Conservation (phyloP, 176 grass and related monocot genomes). For the Secale cereale region DNA sequence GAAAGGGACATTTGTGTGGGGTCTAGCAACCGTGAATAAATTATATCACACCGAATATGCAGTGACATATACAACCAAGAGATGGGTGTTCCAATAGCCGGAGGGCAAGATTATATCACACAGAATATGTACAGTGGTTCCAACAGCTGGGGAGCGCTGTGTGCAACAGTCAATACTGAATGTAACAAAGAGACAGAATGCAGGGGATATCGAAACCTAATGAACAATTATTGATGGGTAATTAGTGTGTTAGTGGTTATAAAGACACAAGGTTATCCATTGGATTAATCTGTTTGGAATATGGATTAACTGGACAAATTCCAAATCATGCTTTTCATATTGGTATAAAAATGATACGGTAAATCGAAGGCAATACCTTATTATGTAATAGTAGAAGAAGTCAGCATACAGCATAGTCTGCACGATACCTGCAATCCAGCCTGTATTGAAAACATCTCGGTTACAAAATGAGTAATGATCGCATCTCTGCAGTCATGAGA, state of each 20-base stretch:
- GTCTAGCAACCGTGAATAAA: background rate
- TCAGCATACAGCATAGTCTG: conserved; percentile 93
- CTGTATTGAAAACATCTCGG: conserved; percentile 27
- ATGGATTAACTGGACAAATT: background rate
- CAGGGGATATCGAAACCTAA: background rate
- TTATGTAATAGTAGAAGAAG: conserved; percentile 97
- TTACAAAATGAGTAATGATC: background rate
- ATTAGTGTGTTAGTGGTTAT: background rate
- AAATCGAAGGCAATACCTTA: conserved; percentile 51
- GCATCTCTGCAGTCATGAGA: background rate
- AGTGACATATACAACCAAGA: too few relatives aligned
- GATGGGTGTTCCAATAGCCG: too few relatives aligned
- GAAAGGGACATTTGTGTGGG: background rate
- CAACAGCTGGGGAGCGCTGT: too few relatives aligned
- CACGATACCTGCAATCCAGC: conserved; percentile 75
- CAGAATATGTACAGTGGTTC: background rate
- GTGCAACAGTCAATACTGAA: too few relatives aligned
- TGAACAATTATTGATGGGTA: background rate
- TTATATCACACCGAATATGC: background rate
- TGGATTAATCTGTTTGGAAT: background rate
- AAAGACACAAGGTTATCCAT: background rate
- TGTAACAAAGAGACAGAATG: background rate
- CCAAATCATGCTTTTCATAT: background rate
- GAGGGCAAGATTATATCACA: background rate
- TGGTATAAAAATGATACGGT: background rate